These are phyloP conservation scores for Kuraishia molischiana DNA, from an alignment of 805 yeast genomes.

Conservation along the genomic window DNA sequence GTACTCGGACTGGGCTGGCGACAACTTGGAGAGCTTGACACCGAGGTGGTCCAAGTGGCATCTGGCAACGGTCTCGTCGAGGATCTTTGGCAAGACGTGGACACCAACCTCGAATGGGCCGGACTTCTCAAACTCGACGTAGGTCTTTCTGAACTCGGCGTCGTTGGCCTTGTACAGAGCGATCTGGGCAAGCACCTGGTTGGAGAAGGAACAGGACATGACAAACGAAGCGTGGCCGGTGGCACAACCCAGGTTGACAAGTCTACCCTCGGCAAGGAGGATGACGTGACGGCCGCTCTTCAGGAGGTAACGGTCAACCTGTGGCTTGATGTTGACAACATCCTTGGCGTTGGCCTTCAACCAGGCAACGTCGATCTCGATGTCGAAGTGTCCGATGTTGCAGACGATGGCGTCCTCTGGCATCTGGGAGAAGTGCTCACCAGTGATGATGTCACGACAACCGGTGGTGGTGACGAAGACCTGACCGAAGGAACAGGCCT, in stretches of 20 bases:
- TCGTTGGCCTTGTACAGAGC: constrained; percentile 90
- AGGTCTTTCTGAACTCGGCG: constrained; percentile 65
- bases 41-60: constrained; percentile 93
- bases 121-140: constrained; percentile 85
- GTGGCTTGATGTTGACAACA: constrained; percentile 96
- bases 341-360: constrained; percentile 88
- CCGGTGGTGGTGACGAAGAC: constrained; percentile 99
- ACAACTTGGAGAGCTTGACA: constrained; percentile 72
- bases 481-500: constrained; percentile 89
- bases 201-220: constrained; percentile 99
- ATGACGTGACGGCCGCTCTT: constrained; percentile 86
- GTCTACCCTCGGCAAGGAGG: constrained; percentile 97
- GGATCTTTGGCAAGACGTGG: constrained; percentile 93
- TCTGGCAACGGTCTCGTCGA: constrained; percentile 98
- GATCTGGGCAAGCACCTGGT: constrained; percentile 98
- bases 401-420: constrained; percentile 99
- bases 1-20: constrained; percentile 84
- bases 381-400: constrained; percentile 99
- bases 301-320: constrained; percentile 94
- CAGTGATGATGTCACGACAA: constrained; percentile 95
- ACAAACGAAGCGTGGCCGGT: constrained; percentile 99
- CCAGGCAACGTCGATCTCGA: constrained; percentile 99
- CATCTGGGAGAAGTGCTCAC: constrained; percentile 81
- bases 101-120: constrained; percentile 90
- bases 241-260: constrained; percentile 99